Evolutionary conservation across 495 filamentous ascomycete genomes (phyloP), one percentile per base, ranked within the genome.

Genomic region (Penicillium riverlandense): DNA sequence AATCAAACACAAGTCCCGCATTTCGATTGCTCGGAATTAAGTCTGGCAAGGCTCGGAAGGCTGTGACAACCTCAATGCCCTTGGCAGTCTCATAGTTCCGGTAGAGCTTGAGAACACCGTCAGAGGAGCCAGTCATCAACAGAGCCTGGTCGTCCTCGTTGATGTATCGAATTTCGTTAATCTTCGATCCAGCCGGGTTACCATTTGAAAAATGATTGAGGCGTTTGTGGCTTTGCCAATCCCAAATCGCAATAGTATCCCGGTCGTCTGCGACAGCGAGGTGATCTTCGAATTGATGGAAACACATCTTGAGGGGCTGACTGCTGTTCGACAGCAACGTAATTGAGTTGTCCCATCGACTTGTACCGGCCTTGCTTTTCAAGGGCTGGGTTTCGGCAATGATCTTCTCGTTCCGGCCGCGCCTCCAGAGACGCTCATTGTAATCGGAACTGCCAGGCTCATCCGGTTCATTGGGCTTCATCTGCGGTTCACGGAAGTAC

Each of bases 401-500:
- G 45, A 95, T 95, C 39, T 77, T 82, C 58, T 99, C 92, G 52
- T 99, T 99, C 34, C 92, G 84, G 38, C 87, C 83, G 43, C 92
- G 77, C 40, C 92, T 76, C 94, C 94, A 99, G 4, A 99, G 71
- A 13, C 92, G 81, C 52, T 89, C 79, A 59, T 99, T 99, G 65
- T 99, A 97, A 55, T 97, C 90, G n/a, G 87, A 82, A 50, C 88
- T 95, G 10, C 92, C 92, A 14, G 92, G 92, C 63, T 99, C 92
- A 48, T 99, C 92, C 22, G 90, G 85, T 53, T 99, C 92, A 41
- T 84, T 87, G 11, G 87, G 83, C 57, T 91, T 92, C 92, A 99
- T 99, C 65, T 99, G 92, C 35, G 94, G 94, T 63, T 99, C 90
- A 35, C 92, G 87, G 77, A 96, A 99, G 61, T 99, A 97, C 69